phyloP scores from a whole-genome alignment of 192 early-diverging fungal species.

The Coemansia sp. region DNA sequence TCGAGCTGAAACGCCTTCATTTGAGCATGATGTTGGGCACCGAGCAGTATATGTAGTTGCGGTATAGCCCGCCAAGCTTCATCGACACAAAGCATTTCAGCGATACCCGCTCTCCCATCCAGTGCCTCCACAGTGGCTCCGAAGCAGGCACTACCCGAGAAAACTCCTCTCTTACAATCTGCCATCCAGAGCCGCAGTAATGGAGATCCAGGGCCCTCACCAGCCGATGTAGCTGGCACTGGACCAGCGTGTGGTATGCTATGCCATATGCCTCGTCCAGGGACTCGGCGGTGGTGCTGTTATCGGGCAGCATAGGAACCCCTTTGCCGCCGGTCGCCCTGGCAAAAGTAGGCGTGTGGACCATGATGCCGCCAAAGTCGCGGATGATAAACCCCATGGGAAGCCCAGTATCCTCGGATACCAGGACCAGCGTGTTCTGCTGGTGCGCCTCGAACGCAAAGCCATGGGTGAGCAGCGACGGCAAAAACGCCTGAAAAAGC shows the following conservation, averaged over 20 bases:
- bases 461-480: constrained; percentile 50
- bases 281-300: constrained; percentile 40
- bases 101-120: constrained; percentile 23
- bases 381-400: constrained; percentile 53
- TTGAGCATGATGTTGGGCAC: constrained; percentile 22
- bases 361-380: constrained; percentile 59
- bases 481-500: constrained; percentile 51
- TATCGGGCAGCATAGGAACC: constrained; percentile 46
- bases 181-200: constrained; percentile 49
- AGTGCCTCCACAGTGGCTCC: constrained; percentile 30
- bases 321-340: constrained; percentile 12
- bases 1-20: background rate
- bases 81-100: constrained; percentile 55
- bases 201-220: constrained; percentile 38
- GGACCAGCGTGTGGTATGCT: constrained; percentile 56
- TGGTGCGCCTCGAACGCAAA: constrained; percentile 58
- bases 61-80: constrained; percentile 58
- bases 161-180: constrained; percentile 37
- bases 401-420: constrained; percentile 33
- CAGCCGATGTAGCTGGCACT: constrained; percentile 51
- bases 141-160: constrained; percentile 26
- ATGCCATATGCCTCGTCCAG: constrained; percentile 37
- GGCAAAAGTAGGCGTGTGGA: constrained; percentile 41
- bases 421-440: constrained; percentile 53
- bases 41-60: constrained; percentile 34